Evolutionary conservation across 31 red algal species (phyloP), one percentile per base, ranked within the genome.

Genomic region (Bonnemaisonia californica): DNA sequence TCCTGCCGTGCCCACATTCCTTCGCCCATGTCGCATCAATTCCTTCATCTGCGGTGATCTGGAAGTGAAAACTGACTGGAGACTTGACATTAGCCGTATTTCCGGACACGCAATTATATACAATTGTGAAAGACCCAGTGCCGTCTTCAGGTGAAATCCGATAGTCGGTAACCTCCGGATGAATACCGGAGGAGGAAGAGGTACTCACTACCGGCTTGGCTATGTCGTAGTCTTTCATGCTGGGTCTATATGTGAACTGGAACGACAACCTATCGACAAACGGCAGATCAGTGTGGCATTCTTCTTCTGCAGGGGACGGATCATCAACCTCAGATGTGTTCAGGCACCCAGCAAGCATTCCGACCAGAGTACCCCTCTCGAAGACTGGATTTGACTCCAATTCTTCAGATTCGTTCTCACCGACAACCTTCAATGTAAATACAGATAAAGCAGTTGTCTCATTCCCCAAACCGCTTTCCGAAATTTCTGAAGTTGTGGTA

Each of bases 211-310:
- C 35, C 2, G 81, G 82, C 59, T 82, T 62, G 19, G 69, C 68
- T 37, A 87, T 76, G 21, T 33, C 71, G 36, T 90, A 90, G 32
- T 80, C 85, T 7, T 23, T 59, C 5, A 55, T 59, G 9, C 83
- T 78, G 31, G 68, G 77, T 21, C 34, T 69, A 54, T 73, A 90
- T 28, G 57, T 61, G 42, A 82, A 75, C 23, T 72, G 75, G 54
- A 93, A 93, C 27, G 90, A 77, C 29, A 93, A 85, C 19, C 90
- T 70, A 77, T 93, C 90, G 21, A 56, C 71, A 41, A 87, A 93
- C 4, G 65, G 51, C 23, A 68, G 66, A 22, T 93, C 90, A 26
- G 35, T 48, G 23, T 77, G 79, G 64, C 90, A 93, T 27, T 74
- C 89, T 35, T 75, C 71, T 21, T 47, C 61, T 27, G 62, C 55